Evolutionary conservation across 78 protist genomes (phyloP), one percentile per base, ranked within the genome.

Genomic region (Parvularia atlantis): DNA sequence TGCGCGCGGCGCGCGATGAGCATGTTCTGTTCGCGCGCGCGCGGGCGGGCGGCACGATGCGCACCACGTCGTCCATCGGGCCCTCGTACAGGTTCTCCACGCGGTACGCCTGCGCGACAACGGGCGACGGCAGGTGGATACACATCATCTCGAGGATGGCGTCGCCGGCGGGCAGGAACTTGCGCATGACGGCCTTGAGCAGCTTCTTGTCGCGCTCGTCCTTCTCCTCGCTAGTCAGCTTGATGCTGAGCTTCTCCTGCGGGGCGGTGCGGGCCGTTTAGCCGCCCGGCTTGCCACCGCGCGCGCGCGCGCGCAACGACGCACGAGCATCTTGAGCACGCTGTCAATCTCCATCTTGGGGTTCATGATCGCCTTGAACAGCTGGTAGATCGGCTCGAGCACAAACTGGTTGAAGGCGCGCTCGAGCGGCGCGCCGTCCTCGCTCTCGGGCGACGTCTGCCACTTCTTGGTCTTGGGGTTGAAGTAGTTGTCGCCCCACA

Each of bases 401-500:
- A 91, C 56, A 88, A 90, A 95, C 85, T 88, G 86, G 84, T 74
- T 71, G 91, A 98, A 95, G 46, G 97, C 95, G 54, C 99, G 89
- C 66, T 24, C 28, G 59, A 89, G 75, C 31, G 63, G 74, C 73
- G 61, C 73, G 33, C 93, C 97, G 48, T 59, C 69, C 54, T 36
- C 81, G 41, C 69, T 56, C 44, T 2, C 41, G 22, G 30, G 35
- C 33, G 2, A 9, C 31, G 77, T 75, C 33, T 43, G 63, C 98
- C 98, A 96, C 87, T 92, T 93, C 91, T 90, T 92, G 66, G 74
- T 56, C 44, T 56, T 67, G 31, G 91, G 75, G 85, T 88, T 85
- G 78, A 86, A 94, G 86, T 73, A 96, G 86, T 82, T 76, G 88
- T 98, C 97, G 41, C 99, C 99, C 99, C 99, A 98, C 20, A 98